Evolutionary conservation across 163 green algal species (phyloP), one percentile per base, ranked within the genome.

Genomic region (Picocystis sp.): DNA sequence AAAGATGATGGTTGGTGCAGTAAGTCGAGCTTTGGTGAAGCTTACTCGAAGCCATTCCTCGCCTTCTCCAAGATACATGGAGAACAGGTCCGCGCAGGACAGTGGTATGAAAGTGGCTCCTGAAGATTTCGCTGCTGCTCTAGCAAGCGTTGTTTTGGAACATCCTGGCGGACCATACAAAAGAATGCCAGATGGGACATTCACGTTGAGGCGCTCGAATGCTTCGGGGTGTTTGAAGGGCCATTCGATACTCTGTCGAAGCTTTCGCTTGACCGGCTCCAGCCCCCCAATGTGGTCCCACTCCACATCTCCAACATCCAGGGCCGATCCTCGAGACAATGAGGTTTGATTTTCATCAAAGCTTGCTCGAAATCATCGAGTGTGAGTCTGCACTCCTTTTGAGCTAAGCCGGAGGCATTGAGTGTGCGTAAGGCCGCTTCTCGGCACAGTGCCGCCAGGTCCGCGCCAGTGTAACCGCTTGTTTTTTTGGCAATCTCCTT

Each of bases 381-480:
- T 5, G 29, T 38, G 29, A 38, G 29, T 8, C 29, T 38, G 29
- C 29, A 38, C 5, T 38, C 29, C 8, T 38, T 0, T 5, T 38
- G 29, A 12, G 5, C 29, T 8, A 38, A 54, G 50, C 22, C 8
- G 15, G 12, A 44, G 8, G 41, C 57, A 11, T 45, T 56, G 11
- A 95, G 53, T 2, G 79, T 73, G 10, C 49, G 23, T 74, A 95
- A 79, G 3, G 81, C 77, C 1, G 87, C 83, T 56, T 94, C 84
- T n/a, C 78, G 63, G 47, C 74, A 84, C 17, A 93, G 62, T 0
- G 82, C 78, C 10, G 74, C 72, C 58, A 96, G 66, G 63, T 96
- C 87, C 35, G 87, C 87, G 2, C 87, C 87, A 13, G 78, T 88
- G 67, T 91, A 96, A 50, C 87, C 87, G 51, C 87, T 72, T 43